Conservation (phyloP, 305 asterid species). For the Fraxinus sp. region DNA sequence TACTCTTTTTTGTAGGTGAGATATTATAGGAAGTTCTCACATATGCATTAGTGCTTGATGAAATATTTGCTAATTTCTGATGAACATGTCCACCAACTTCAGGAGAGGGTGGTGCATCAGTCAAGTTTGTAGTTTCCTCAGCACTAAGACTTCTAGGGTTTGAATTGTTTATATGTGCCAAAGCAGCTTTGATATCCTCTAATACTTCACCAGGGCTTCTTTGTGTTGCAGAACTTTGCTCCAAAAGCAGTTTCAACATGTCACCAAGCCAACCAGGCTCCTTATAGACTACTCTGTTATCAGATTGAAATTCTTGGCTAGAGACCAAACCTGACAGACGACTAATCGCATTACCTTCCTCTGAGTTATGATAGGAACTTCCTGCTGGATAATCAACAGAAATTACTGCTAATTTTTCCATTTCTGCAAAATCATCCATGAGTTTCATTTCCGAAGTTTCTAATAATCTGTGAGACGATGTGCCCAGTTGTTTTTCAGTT, state of each 20-base stretch:
- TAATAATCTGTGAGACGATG: constrained; percentile 36
- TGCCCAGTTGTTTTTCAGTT: constrained; percentile 37
- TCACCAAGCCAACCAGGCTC: constrained; percentile 30
- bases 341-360: constrained; percentile 30
- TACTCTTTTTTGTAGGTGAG: constrained; percentile 30
- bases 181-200: constrained; percentile 45
- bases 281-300: constrained; percentile 1
- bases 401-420: constrained; percentile 74
- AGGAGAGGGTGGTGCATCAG: constrained; percentile 23
- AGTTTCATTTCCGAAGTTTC: constrained; percentile 69
- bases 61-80: constrained; percentile 22
- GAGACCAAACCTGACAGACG: constrained; percentile 27
- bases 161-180: constrained; percentile 21
- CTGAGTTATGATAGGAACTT: constrained; percentile 36
- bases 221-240: constrained; percentile 35
- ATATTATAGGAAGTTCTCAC: constrained; percentile 27
- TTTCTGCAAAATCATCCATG: constrained; percentile 91
- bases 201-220: constrained; percentile 44
- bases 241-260: constrained; percentile 41
- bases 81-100: constrained; percentile 23
- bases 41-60: constrained; percentile 26
- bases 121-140: constrained; percentile 15
- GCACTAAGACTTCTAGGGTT: constrained; percentile 9
- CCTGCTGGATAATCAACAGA: constrained; percentile 36
- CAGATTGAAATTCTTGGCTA: constrained; percentile 22